A percentile compares a stretch with the other conserved stretches of the same genome.
Evolutionary conservation across 352 stramenopile genomes (phyloP).

Genomic region (Phytophthora parvispora): DNA sequence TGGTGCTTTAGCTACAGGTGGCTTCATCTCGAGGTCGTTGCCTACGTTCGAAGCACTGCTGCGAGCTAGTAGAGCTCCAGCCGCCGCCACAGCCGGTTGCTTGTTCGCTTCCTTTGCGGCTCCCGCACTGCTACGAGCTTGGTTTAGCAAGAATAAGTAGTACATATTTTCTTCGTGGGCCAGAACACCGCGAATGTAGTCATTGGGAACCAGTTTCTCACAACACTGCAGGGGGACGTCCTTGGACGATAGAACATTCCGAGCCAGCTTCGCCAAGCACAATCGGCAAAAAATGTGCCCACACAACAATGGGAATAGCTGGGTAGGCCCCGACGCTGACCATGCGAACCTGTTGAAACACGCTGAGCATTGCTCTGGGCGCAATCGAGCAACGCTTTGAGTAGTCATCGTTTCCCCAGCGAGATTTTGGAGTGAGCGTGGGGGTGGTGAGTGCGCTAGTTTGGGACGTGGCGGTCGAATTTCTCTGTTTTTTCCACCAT

Average conservation of each 20-base stretch:
- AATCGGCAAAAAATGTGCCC: slow-evolving; percentile 46
- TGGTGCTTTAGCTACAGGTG: not conserved
- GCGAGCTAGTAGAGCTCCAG: not conserved
- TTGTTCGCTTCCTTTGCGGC: not conserved
- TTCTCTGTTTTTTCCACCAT: too few species aligned
- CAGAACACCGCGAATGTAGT: slow-evolving; percentile 40
- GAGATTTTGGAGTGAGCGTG: slow-evolving; percentile 11
- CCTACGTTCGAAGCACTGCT: not conserved
- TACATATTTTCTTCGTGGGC: slow-evolving; percentile 49
- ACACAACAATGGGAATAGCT: slow-evolving; percentile 52
- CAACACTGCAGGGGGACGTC: slow-evolving; percentile 51
- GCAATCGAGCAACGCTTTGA: not conserved
- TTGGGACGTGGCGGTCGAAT: not conserved
- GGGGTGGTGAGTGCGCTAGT: not conserved
- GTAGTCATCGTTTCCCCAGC: slow-evolving; percentile 8
- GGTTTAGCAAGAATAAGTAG: slow-evolving; percentile 46
- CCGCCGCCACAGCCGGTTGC: not conserved
- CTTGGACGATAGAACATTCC: slow-evolving; percentile 25
- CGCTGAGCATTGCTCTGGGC: slow-evolving; percentile 12
- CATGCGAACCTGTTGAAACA: slow-evolving; percentile 15
- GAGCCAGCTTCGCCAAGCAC: slow-evolving; percentile 30
- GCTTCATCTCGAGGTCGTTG: slow-evolving; percentile 17
- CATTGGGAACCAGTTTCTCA: slow-evolving; percentile 30
- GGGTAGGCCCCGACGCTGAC: slow-evolving; percentile 9
- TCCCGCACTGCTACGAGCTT: not conserved